These are phyloP conservation scores for Synchytrium microbalum DNA, from an alignment of 371 early-diverging fungal species.

Conservation along the genomic window DNA sequence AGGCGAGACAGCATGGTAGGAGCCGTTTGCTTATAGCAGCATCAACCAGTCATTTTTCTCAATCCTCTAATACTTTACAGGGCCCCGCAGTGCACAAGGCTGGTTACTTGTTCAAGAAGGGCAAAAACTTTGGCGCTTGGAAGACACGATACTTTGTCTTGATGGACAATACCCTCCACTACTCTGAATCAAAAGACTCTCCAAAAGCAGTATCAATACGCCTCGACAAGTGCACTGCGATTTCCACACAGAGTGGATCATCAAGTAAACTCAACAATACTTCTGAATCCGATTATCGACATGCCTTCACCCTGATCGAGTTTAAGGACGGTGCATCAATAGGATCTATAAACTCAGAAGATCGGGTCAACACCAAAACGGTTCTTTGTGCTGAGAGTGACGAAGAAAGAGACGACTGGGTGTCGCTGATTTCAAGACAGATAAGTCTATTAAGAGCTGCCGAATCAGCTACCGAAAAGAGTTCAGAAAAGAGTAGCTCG, in stretches of 20 bases:
- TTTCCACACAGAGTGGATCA: neutral
- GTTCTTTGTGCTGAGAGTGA: too few species aligned
- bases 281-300: neutral
- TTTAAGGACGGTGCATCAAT: neutral
- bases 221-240: too few species aligned
- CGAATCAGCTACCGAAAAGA: too few species aligned
- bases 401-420: too few species aligned
- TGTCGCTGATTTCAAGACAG: too few species aligned
- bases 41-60: too few species aligned
- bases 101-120: conserved; percentile 73
- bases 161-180: conserved; percentile 55
- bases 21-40: too few species aligned
- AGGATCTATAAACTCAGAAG: neutral
- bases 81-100: conserved; percentile 54
- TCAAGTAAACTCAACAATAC: conserved; percentile 7
- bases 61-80: too few species aligned
- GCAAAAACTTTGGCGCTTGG: conserved; percentile 80
- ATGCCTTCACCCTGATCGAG: neutral
- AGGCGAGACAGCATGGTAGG: too few species aligned
- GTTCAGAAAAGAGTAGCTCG: too few species aligned
- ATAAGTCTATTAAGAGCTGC: too few species aligned
- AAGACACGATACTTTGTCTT: conserved; percentile 70
- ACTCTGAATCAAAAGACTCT: conserved; percentile 46
- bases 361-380: neutral
- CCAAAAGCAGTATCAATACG: too few species aligned